Percentiles rank a stretch among this genome's conserved stretches.
These are phyloP conservation scores for Hericium erinaceus DNA, from an alignment of 768 basidiomycete species.

Conservation along the genomic window DNA sequence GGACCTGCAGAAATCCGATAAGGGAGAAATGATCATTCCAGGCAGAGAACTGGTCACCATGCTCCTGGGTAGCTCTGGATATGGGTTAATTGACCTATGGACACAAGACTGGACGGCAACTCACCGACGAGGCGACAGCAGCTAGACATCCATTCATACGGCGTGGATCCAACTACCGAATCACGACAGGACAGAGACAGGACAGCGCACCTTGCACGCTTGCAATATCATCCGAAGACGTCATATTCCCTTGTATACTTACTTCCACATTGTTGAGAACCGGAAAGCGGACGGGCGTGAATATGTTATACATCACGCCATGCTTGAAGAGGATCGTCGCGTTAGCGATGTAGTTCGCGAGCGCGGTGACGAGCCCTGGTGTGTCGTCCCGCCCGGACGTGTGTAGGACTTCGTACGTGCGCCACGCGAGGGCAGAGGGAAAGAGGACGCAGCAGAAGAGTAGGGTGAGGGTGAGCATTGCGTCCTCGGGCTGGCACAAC, in stretches of 20 bases:
- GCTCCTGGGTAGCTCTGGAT: background rate
- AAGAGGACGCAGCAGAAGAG: background rate
- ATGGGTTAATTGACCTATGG: background rate
- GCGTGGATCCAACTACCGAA: background rate
- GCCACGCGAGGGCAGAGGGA: background rate
- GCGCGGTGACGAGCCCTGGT: background rate
- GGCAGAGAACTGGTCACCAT: background rate
- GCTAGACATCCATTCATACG: background rate
- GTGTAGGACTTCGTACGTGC: background rate
- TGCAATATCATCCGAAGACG: background rate
- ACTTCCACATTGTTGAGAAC: slow-evolving; percentile 47
- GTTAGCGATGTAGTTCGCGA: slow-evolving; percentile 3
- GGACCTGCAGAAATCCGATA: background rate
- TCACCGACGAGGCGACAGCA: background rate
- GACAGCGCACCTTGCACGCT: background rate
- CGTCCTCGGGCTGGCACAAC: no score
- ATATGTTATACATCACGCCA: slow-evolving; percentile 52
- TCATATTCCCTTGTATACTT: slow-evolving; percentile 16
- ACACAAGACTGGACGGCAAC: no score
- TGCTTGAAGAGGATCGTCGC: slow-evolving; percentile 48
- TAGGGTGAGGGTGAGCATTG: background rate
- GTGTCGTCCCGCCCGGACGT: background rate
- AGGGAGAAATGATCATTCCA: background rate
- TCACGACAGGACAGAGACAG: background rate
- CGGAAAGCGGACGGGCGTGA: slow-evolving; percentile 50